Conservation (phyloP, 352 stramenopile species). For the Phytopythium boreale region DNA sequence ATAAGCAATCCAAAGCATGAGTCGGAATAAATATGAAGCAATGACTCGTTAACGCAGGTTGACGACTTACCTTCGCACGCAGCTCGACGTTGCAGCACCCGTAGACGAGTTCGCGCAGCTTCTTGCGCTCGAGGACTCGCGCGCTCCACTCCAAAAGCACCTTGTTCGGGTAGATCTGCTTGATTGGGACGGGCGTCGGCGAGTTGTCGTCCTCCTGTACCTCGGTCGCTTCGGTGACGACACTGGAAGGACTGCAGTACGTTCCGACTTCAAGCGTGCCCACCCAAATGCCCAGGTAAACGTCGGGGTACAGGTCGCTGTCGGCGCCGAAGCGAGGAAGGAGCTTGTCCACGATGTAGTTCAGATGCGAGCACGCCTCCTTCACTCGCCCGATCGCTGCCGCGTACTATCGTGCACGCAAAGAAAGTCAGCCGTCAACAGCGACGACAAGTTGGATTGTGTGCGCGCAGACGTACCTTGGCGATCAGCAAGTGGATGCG, state of each 20-base stretch:
- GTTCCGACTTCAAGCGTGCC: conserved; percentile 50
- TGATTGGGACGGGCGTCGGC: conserved; percentile 14
- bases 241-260: conserved; percentile 29
- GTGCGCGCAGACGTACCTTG: conserved; percentile 33
- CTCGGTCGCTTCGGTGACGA: conserved; percentile 11
- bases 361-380: conserved; percentile 50
- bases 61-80: conserved; percentile 40
- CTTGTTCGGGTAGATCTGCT: conserved; percentile 48
- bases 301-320: conserved; percentile 40
- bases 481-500: conserved; percentile 59
- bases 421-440: neutral
- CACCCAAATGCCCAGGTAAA: conserved; percentile 51
- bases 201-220: conserved; percentile 7
- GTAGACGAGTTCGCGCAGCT: conserved; percentile 41
- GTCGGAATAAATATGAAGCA: neutral
- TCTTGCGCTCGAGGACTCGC: conserved; percentile 39
- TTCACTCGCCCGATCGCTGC: conserved; percentile 49
- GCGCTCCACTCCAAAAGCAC: conserved; percentile 49
- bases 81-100: conserved; percentile 49
- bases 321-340: conserved; percentile 27
- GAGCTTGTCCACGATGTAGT: conserved; percentile 47
- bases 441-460: neutral
- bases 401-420: conserved; percentile 38
- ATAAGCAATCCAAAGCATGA: neutral
- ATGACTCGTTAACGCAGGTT: neutral